These are phyloP conservation scores for Nemania sp. DNA, from an alignment of 2,329 filamentous ascomycete species.

Conservation along the genomic window DNA sequence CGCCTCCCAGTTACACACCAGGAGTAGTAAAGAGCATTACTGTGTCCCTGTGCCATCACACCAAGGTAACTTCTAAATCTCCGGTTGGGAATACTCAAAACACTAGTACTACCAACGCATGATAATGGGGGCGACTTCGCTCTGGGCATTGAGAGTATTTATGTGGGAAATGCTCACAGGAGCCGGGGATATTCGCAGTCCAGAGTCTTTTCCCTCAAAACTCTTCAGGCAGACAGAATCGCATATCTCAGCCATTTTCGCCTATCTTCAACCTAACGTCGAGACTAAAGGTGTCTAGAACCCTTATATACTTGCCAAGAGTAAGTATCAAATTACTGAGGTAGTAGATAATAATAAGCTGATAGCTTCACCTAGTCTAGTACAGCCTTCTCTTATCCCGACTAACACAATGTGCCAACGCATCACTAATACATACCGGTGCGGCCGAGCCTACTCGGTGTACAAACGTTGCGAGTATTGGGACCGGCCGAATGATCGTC, in stretches of 20 bases:
- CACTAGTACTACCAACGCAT: conserved; percentile 2
- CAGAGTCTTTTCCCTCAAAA: too few relatives aligned
- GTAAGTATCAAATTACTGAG: neutral
- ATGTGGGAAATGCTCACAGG: neutral
- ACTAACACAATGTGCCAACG: neutral
- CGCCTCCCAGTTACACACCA: neutral
- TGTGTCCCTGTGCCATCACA: neutral
- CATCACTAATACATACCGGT: neutral
- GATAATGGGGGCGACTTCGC: neutral
- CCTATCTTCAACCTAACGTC: neutral
- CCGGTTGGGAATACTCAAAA: neutral
- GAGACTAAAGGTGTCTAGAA: neutral
- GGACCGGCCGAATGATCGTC: neutral
- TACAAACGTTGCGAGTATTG: neutral
- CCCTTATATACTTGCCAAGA: neutral
- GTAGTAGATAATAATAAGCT: neutral
- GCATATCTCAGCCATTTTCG: neutral
- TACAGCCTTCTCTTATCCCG: neutral
- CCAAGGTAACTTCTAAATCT: neutral
- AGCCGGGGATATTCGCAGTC: neutral
- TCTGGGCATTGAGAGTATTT: neutral
- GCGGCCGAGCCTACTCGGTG: neutral
- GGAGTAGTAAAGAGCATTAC: neutral
- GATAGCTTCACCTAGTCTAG: neutral
- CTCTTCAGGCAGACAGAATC: neutral